Base-by-base conservation (phyloP, 2,329 filamentous ascomycete genomes). In the Talaromyces albobiverticillius region DNA sequence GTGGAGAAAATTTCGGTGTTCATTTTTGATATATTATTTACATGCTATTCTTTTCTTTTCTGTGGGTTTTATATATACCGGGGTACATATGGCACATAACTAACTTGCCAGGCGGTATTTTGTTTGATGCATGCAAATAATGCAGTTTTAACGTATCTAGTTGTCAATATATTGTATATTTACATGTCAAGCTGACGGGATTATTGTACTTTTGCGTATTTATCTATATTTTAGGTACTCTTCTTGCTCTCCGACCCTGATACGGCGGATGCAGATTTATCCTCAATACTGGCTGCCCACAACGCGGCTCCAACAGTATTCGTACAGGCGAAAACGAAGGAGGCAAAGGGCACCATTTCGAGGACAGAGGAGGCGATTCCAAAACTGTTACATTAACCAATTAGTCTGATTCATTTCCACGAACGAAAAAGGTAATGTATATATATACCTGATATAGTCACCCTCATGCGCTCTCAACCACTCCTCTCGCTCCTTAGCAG, bases 221-320 rank as follows among this genome's bases (percentile, higher is more conserved):
- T n/a, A n/a, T n/a, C n/a, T n/a, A n/a, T n/a, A n/a, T n/a, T n/a
- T 57, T 59, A 70, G 46, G 68, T 58, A 13, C 61, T 66, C 55
- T 67, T 71, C 58, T 64, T 67, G 8, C 60, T 62, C 55, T 69
- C 67, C 2, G 34, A 20, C 3, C 34, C 34, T 3, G 34, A 16
- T 3, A 2, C 16, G 2, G 16, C 10, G 26, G 5, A 5, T 29
- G 26, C 61, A 60, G 59, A 57, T 62, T 57, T 53, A 53, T 71
- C 74, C 70, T 95, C 90, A 55, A 95, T 82, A 69, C 95, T 91
- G 16, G 90, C 89, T 38, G 93, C 92, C 91, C 91, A 96, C n/a
- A 97, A 76, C 7, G 93, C 93, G 51, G 92, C 93, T 7, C 91
- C 93, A 55, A 95, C 90, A 1, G 89, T 88, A 70, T 96, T 96